Evolutionary conservation across 768 basidiomycete species (phyloP).

Genomic region (Xerocomus potaroensis): DNA sequence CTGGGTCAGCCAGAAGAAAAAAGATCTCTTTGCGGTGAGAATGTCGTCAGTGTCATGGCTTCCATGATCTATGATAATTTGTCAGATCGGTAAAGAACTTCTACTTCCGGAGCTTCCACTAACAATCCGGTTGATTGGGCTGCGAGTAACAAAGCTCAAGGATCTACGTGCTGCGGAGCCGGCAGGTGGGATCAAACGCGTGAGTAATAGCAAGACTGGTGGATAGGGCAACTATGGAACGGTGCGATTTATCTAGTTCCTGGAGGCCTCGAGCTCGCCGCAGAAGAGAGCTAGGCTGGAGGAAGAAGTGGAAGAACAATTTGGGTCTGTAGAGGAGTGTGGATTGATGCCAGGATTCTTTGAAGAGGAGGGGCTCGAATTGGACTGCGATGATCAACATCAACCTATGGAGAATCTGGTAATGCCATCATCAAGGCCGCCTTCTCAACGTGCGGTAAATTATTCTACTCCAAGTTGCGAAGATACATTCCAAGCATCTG

Average conservation of each 20-base stretch:
- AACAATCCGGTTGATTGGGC: conserved; percentile 78
- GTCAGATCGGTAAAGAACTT: conserved; percentile 75
- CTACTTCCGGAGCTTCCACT: conserved; percentile 78
- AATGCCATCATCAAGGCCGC: background rate
- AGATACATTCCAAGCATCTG: conserved; percentile 4
- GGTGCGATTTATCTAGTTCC: conserved; percentile 44
- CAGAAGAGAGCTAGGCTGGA: conserved; percentile 40
- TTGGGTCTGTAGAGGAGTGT: conserved; percentile 24
- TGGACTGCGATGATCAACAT: conserved; percentile 7
- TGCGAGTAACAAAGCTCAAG: conserved; percentile 84
- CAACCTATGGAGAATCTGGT: conserved; percentile 4
- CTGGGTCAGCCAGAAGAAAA: conserved; percentile 70
- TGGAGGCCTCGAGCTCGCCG: conserved; percentile 39
- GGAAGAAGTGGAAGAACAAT: conserved; percentile 4
- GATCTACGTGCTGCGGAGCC: conserved; percentile 57
- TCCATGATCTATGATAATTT: conserved; percentile 6
- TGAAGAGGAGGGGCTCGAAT: conserved; percentile 40
- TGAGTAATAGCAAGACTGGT: conserved; percentile 31
- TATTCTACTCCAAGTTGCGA: too few species aligned
- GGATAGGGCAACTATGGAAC: background rate
- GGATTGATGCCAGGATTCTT: conserved; percentile 51
- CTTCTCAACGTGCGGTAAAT: too few species aligned
- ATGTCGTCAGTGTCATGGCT: background rate
- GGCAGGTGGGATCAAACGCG: conserved; percentile 66
- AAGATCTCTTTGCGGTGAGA: conserved; percentile 72